These are phyloP conservation scores for Amanita exitialis DNA, from an alignment of 768 basidiomycete genomes.

Conservation along the genomic window DNA sequence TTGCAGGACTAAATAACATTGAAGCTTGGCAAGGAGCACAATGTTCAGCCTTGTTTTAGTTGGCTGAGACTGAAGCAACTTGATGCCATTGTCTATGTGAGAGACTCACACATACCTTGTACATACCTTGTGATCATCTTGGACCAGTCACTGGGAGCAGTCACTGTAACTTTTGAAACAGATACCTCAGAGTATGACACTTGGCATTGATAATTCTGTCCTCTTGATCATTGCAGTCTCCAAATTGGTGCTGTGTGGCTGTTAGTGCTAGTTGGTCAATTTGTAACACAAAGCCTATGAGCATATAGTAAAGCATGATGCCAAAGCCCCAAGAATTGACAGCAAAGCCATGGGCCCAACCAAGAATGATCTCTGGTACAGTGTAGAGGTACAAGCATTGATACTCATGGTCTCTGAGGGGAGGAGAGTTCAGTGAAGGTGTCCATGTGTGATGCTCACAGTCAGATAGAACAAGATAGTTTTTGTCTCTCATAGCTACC, in stretches of 20 bases:
- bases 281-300: slow-evolving; percentile 23
- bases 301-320: slow-evolving; percentile 38
- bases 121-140: slow-evolving; percentile 20
- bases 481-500: slow-evolving; percentile 31
- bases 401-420: slow-evolving; percentile 4
- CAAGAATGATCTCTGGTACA: slow-evolving; percentile 45
- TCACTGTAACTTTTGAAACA: slow-evolving; percentile 26
- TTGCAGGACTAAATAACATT: neutral
- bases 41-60: neutral
- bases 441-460: slow-evolving; percentile 17
- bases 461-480: slow-evolving; percentile 36
- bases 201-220: slow-evolving; percentile 11
- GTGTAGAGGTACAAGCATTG: slow-evolving; percentile 19
- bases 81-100: neutral
- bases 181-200: slow-evolving; percentile 13
- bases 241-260: slow-evolving; percentile 31
- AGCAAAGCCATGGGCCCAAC: slow-evolving; percentile 40
- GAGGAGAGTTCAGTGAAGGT: slow-evolving; percentile 16
- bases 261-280: neutral
- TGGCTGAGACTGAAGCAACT: neutral
- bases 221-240: slow-evolving; percentile 10
- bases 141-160: too few relatives aligned
- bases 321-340: slow-evolving; percentile 59
- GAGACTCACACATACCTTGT: slow-evolving; percentile 15
- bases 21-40: neutral